Evolutionary conservation across 2,329 filamentous ascomycete species (phyloP), one percentile per base, ranked within the genome.

Genomic region (Apiospora hydei): DNA sequence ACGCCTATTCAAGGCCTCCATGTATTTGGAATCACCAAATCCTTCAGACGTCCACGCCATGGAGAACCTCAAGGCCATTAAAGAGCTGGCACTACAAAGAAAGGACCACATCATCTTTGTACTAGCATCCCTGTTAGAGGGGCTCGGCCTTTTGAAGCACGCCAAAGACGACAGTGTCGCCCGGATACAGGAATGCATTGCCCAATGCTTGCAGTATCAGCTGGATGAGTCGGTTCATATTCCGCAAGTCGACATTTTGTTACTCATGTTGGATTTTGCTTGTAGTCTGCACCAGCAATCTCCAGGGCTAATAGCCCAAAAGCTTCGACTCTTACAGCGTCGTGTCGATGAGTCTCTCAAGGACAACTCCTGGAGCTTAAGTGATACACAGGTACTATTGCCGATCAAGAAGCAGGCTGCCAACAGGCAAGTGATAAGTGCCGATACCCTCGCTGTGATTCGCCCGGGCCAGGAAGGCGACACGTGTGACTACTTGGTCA

Each of bases 171-270:
- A 94, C 73, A 88, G 88, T 73, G 83, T 92, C n/a, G 90, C 93
- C 74, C 88, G 91, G 72, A 90, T 94, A 44, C 92, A 94, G 77
- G 86, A 88, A 64, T 93, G 93, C 70, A 88, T 96, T 75, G 93
- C 93, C n/a, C 88, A 91, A 69, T 92, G 91, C 7, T 86, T 91
- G 72, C 93, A 92, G 76, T 88, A 91, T 70, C 93, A 96, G 78
- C 84, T 93, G 14, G 89, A 93, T 51, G 85, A 88, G 0, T 85
- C 88, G n/a, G 85, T 89, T 70, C 85, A 87, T 61, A 87, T 94
- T 51, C 88, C 90, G 7, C 92, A 94, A 76, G 86, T 95, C 21
- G 88, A 90, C 71, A 85, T 91, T 1, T 80, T 95, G 69, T 86
- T 91, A 16, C 86, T 93, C 70, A 86, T 93, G 66, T 84, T 95